Conservation (phyloP, 2,329 filamentous ascomycete species). For the Calonectria pauciramosa region DNA sequence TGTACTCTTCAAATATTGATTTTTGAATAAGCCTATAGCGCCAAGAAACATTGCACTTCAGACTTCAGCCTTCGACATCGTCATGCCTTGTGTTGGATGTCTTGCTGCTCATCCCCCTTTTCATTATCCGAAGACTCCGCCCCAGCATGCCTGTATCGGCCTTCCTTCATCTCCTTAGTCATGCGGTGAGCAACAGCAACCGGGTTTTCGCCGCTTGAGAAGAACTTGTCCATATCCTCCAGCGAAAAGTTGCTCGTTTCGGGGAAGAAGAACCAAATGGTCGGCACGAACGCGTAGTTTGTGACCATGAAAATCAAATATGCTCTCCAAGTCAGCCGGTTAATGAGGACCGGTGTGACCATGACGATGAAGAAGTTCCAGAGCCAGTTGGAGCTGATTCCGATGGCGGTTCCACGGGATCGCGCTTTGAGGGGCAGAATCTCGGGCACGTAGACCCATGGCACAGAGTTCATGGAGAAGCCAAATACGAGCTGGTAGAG, state of each 20-base stretch:
- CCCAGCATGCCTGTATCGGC: slow-evolving; percentile 16
- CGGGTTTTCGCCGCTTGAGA: slow-evolving; percentile 19
- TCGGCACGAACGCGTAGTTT: slow-evolving; percentile 58
- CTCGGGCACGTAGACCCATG: slow-evolving; percentile 35
- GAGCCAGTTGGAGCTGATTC: slow-evolving; percentile 51
- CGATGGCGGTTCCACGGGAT: slow-evolving; percentile 26
- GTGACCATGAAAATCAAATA: slow-evolving; percentile 66
- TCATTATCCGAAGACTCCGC: slow-evolving; percentile 23
- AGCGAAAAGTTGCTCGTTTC: slow-evolving; percentile 64
- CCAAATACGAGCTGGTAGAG: slow-evolving; percentile 34
- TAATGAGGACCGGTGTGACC: slow-evolving; percentile 64
- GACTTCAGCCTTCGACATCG: no score
- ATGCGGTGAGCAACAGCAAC: slow-evolving; percentile 20
- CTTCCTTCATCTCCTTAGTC: slow-evolving; percentile 31
- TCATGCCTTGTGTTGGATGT: slow-evolving; percentile 10
- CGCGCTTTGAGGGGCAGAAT: slow-evolving; percentile 34
- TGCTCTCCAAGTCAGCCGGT: slow-evolving; percentile 61
- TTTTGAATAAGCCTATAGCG: not conserved
- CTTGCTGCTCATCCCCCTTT: slow-evolving; percentile 21
- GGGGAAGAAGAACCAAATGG: slow-evolving; percentile 62
- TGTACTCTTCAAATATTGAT: not conserved
- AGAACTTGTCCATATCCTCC: slow-evolving; percentile 63
- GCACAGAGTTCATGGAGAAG: slow-evolving; percentile 33
- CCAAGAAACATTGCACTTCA: not conserved
- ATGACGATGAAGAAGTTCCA: slow-evolving; percentile 60